Base-by-base conservation (phyloP, 2,329 filamentous ascomycete genomes). In the Aspergillus awamori region DNA sequence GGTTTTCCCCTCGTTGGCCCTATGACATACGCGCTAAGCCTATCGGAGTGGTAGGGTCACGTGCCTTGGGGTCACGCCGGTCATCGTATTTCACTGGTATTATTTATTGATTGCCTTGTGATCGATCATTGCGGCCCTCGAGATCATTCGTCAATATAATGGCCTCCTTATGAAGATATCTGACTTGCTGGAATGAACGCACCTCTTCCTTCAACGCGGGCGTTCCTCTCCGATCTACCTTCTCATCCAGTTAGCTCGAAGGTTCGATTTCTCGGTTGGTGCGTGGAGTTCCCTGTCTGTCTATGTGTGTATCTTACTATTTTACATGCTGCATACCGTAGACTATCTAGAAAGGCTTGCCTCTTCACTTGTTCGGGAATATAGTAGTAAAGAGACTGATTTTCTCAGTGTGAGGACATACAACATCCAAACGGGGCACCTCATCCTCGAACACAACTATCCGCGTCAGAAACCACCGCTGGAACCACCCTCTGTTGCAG, bases 251-350 rank as follows among this genome's bases (percentile, higher is more conserved):
- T 79, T 13, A 85, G 86, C 43, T 85, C 87, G n/a, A 98, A 98
- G 79, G 89, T 97, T 63, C 89, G 94, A 63, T 96, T 98, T 76
- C 79, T 98, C 54, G 93, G 92, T 76, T 97, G 93, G 94, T 97
- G 83, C 79, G 87, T 79, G 47, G 30, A 60, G 56, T 41, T 20
- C 26, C 54, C 30, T 53, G 20, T 30, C 26, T 17, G 3, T 51
- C 5, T 15, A 36, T 36, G 4, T 36, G 33, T 36, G 22, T 33
- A 38, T 53, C 33, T 26, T 43, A 30, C 13, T 7, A 3, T 36
- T 26, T 5, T n/a, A 5, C 45, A 28, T 49, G 45, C 6, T 49
- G 22, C 30, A 26, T 39, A 13, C 10, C 13, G 49, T 53, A 53
- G 28, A 30, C 28, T 11, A 8, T 53, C 15, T 17, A 33, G 10